Base-by-base conservation (phyloP, 441 rosid species). In the Daphne laureola region DNA sequence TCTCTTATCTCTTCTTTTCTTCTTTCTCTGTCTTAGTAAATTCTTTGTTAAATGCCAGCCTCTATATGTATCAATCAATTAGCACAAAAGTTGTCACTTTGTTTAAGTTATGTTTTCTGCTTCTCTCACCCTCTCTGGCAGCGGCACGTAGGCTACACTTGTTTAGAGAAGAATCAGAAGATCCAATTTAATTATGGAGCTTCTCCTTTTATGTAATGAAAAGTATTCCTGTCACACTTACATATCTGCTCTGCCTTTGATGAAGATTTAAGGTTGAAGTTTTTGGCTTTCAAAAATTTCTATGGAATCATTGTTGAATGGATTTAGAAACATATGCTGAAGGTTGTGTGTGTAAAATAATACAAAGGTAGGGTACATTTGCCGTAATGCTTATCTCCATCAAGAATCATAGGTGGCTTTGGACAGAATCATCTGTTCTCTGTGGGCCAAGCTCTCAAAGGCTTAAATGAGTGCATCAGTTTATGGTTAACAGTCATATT, bases 221-320 rank as follows among this genome's bases (percentile, higher is more conserved):
- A 31, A 9, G 45, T 45, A 44, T 46, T 15, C 38, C 54, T 54
- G 54, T 27, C 40, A 21, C 47, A 51, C 46, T 51, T 27, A 21
- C 50, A 51, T 41, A 76, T 71, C 67, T 8, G 61, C 79, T 51
- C 69, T 8, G 25, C 63, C 73, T 71, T 71, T 68, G 25, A 73
- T 63, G 64, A 71, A 77, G 77, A 73, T 73, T 62, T 61, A 31
- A 4, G 58, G 18, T 43, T 54, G 53, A 64, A 63, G 58, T 51
- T 57, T 36, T 38, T 16, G 46, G 56, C 43, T 60, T 61, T 35
- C 56, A 59, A 62, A 60, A 62, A 46, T 54, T 62, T 3, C 26
- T 57, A 59, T 43, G 49, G 44, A 45, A 43, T 49, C 36, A 62
- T 26, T 49, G 54, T 55, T 42, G 44, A 65, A 52, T 54, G 26